phyloP scores from a whole-genome alignment of 148 eudicot genomes.

The Spergularia marina region DNA sequence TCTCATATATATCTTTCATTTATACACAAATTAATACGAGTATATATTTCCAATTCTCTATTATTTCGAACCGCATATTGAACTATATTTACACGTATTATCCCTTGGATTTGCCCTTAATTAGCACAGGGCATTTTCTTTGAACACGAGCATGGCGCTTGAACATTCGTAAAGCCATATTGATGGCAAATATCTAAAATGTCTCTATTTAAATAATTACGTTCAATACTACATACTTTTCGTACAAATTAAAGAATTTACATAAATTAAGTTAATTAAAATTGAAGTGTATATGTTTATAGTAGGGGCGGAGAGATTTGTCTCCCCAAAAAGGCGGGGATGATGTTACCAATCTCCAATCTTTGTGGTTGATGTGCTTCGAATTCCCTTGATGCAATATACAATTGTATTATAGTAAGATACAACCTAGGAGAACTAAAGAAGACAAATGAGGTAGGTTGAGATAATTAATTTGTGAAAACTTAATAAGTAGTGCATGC shows the following conservation, averaged over 20 bases:
- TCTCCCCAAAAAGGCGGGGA: neutral
- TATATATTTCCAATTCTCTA: no score
- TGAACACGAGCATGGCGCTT: neutral
- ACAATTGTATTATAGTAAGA: neutral
- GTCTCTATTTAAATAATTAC: neutral
- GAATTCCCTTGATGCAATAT: neutral
- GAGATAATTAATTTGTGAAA: neutral
- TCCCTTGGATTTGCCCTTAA: no score
- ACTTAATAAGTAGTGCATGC: constrained; percentile 2
- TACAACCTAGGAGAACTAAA: constrained; percentile 19
- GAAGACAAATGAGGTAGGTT: constrained; percentile 15
- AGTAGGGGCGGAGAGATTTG: neutral
- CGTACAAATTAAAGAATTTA: neutral
- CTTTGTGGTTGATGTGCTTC: constrained; percentile 16
- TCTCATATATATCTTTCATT: no score
- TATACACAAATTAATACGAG: no score
- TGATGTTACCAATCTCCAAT: constrained; percentile 8
- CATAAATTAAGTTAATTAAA: neutral
- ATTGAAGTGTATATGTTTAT: neutral
- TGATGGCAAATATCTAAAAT: neutral
- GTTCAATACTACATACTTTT: neutral
- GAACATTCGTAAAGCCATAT: constrained; percentile 13
- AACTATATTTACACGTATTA: no score
- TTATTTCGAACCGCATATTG: no score
- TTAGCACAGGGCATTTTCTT: constrained; percentile 3